These are phyloP conservation scores for Aspergillus sp. DNA, from an alignment of 2,329 filamentous ascomycete genomes.

Conservation along the genomic window DNA sequence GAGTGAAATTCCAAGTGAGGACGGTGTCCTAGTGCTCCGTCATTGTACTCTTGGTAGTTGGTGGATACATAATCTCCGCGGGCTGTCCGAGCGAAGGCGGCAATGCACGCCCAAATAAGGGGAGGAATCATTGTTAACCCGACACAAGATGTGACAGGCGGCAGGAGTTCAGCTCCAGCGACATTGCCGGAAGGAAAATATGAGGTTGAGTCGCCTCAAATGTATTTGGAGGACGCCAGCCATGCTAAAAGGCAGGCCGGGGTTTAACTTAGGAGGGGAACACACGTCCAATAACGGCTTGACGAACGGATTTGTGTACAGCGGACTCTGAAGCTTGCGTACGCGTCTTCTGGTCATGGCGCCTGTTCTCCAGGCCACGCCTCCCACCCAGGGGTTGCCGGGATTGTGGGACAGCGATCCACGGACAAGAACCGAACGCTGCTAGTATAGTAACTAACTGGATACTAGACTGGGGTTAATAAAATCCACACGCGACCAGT, in stretches of 20 bases:
- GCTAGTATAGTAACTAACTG: too few species aligned
- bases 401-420: neutral
- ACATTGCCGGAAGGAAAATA: neutral
- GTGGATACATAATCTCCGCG: conserved; percentile 4
- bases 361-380: neutral
- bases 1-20: conserved; percentile 12
- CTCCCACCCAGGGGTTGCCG: neutral
- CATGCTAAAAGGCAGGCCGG: neutral
- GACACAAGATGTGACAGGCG: neutral
- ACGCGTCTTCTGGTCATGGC: neutral
- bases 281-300: neutral
- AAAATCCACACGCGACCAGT: too few species aligned
- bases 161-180: neutral
- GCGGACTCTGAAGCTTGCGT: neutral
- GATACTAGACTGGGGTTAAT: neutral
- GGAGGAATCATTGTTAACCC: conserved; percentile 1
- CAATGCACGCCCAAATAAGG: conserved; percentile 2
- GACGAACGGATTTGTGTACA: neutral
- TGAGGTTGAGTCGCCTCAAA: neutral
- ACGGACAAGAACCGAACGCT: neutral
- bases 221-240: neutral
- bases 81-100: neutral
- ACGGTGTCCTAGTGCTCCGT: conserved; percentile 9
- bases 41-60: conserved; percentile 7
- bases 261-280: neutral